Evolutionary conservation across 495 filamentous ascomycete species (phyloP), one percentile per base, ranked within the genome.

Genomic region (Eremomyces bilateralis): DNA sequence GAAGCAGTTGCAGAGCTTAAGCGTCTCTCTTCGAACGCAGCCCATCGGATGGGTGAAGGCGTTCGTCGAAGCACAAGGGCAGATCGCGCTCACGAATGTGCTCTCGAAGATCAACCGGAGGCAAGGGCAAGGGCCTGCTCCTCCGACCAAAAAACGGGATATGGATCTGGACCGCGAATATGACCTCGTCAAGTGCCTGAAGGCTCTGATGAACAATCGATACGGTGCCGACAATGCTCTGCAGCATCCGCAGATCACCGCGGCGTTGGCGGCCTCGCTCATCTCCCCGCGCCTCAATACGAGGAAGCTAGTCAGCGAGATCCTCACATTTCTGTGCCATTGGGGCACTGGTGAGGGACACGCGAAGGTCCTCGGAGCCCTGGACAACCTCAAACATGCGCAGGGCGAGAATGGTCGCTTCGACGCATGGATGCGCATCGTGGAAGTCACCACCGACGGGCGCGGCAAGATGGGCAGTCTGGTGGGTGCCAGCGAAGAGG

Each of bases 171-270:
- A 97, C 44, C 72, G 76, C 35, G 88, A 97, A 58, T 94, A 95
- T 54, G 88, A 95, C 48, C 93, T 97, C 44, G 69, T 90, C 40
- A 97, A 97, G 57, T 95, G 90, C 56, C 53, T 97, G 33, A 97
- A 95, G 56, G 80, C 82, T 31, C 54, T 95, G 31, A 90, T 95
- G 76, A 97, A 97, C 65, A 97, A 91, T 64, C 92, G 92, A 48
- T 95, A 85, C 55, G 88, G 88, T 30, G 90, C 88, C 20, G 90
- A 97, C 45, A 83, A 97, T 65, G 88, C 90, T n/a, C 62, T 97
- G 31, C 59, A 65, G 22, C 88, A 97, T 52, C 76, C 88, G 46
- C 73, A 80, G 45, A 77, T 94, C 38, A 73, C 94, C 36, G 75
- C 82, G 35, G 79, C 90, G 6, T 65, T 97, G 22, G 80, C 77